Conservation (phyloP, 1,284 basidiomycete species). For the Pseudozyma sp. region DNA sequence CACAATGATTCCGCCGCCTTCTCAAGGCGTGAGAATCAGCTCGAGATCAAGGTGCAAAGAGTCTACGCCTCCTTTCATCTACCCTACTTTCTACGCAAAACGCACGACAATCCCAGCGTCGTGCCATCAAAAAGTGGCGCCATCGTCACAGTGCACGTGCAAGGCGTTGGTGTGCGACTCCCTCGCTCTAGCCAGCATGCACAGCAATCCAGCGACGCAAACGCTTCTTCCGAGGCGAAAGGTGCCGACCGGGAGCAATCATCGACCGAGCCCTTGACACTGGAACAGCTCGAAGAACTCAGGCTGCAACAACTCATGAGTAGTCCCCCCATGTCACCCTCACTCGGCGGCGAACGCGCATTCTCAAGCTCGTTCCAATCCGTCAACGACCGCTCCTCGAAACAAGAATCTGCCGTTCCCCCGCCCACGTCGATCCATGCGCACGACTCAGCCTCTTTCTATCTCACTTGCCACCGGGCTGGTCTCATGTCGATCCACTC, state of each 20-base stretch:
- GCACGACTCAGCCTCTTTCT: slow-evolving; percentile 6
- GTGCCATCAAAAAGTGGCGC: slow-evolving; percentile 26
- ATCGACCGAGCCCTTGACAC: slow-evolving; percentile 2
- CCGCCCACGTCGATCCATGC: background rate
- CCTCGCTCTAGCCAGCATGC: slow-evolving; percentile 25
- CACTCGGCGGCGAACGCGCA: slow-evolving; percentile 3
- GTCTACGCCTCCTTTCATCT: slow-evolving; percentile 50
- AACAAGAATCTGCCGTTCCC: background rate
- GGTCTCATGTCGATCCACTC: slow-evolving; percentile 36
- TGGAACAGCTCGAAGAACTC: slow-evolving; percentile 38
- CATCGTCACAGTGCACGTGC: slow-evolving; percentile 54
- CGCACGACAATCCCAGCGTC: slow-evolving; percentile 10
- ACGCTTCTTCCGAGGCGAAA: background rate
- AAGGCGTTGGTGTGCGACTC: slow-evolving; percentile 55
- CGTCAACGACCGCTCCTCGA: background rate
- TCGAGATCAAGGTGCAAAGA: slow-evolving; percentile 49
- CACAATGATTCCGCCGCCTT: slow-evolving; percentile 37
- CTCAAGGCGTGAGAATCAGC: slow-evolving; percentile 28
- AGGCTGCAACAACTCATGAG: slow-evolving; percentile 43
- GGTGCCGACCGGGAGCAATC: background rate
- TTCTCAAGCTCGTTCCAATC: slow-evolving; percentile 1
- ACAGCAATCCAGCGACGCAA: background rate
- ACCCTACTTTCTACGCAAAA: slow-evolving; percentile 30
- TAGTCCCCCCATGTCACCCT: slow-evolving; percentile 38
- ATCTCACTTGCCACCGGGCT: slow-evolving; percentile 32